Conservation (phyloP, 2,329 filamentous ascomycete species). For the Metarhizium humberi region DNA sequence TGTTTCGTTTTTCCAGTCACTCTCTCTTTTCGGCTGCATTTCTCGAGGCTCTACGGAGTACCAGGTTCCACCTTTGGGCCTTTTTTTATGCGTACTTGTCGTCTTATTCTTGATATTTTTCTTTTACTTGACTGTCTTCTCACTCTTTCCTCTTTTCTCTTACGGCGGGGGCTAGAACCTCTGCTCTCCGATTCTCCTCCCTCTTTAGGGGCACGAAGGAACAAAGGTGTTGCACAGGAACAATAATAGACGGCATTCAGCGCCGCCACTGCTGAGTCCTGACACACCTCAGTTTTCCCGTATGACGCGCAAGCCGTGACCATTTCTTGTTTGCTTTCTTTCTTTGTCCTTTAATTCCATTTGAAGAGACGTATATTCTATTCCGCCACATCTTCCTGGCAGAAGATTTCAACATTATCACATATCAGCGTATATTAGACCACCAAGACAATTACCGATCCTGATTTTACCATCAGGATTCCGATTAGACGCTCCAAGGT, state of each 20-base stretch:
- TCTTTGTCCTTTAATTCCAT: not conserved
- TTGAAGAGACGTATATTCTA: not conserved
- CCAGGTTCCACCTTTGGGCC: too few relatives aligned
- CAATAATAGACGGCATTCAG: not conserved
- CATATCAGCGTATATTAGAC: not conserved
- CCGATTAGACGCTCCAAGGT: too few relatives aligned
- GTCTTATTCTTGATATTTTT: not conserved
- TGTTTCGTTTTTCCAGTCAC: not conserved
- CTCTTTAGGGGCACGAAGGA: not conserved
- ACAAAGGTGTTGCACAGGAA: not conserved
- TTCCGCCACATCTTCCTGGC: slow-evolving; percentile 4
- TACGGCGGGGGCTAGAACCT: too few relatives aligned
- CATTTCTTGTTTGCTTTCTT: not conserved
- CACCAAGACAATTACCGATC: not conserved
- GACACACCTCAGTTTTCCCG: not conserved
- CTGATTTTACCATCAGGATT: too few relatives aligned
- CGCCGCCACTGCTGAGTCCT: not conserved
- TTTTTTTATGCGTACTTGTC: not conserved
- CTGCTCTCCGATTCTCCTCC: not conserved
- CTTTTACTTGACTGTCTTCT: not conserved
- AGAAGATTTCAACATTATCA: not conserved
- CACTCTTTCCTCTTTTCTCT: too few relatives aligned
- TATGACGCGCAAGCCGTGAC: not conserved
- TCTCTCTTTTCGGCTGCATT: not conserved
- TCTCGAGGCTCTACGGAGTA: not conserved